Percentiles rank a stretch among this genome's conserved stretches.
Conservation (phyloP, 768 basidiomycete species). For the Mycena galopus region DNA sequence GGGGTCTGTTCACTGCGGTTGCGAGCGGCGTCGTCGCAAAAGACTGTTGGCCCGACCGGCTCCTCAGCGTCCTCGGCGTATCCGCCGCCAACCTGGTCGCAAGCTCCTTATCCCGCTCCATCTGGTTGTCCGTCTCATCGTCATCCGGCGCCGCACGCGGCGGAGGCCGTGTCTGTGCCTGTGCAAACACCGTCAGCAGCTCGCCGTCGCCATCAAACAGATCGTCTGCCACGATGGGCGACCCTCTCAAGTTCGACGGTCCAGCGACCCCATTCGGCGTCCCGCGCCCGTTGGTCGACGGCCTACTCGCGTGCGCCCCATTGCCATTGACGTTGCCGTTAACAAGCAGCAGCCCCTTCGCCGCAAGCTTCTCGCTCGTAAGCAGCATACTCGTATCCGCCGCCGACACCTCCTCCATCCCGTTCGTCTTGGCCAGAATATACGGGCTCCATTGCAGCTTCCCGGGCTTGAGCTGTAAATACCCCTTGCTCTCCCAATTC, state of each 20-base stretch:
- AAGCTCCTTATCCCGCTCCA: conserved; percentile 32
- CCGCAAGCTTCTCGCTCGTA: conserved; percentile 27
- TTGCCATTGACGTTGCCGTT: conserved; percentile 7
- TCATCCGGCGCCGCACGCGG: conserved; percentile 9
- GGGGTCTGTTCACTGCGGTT: conserved; percentile 9
- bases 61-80: conserved; percentile 31
- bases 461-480: conserved; percentile 82
- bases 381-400: conserved; percentile 32
- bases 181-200: conserved; percentile 9
- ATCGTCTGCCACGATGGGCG: conserved; percentile 21
- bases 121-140: conserved; percentile 21
- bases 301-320: not conserved
- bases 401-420: conserved; percentile 38
- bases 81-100: conserved; percentile 24
- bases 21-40: conserved; percentile 17
- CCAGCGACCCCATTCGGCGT: conserved; percentile 29
- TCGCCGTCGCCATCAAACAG: conserved; percentile 20
- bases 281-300: conserved; percentile 12
- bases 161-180: too few relatives aligned
- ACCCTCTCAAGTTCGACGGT: not conserved
- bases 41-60: conserved; percentile 15
- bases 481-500: conserved; percentile 83
- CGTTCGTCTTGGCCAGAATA: conserved; percentile 66
- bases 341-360: conserved; percentile 6
- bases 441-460: conserved; percentile 97